These are phyloP conservation scores for Calonectria naviculata DNA, from an alignment of 2,329 filamentous ascomycete genomes.

Conservation along the genomic window DNA sequence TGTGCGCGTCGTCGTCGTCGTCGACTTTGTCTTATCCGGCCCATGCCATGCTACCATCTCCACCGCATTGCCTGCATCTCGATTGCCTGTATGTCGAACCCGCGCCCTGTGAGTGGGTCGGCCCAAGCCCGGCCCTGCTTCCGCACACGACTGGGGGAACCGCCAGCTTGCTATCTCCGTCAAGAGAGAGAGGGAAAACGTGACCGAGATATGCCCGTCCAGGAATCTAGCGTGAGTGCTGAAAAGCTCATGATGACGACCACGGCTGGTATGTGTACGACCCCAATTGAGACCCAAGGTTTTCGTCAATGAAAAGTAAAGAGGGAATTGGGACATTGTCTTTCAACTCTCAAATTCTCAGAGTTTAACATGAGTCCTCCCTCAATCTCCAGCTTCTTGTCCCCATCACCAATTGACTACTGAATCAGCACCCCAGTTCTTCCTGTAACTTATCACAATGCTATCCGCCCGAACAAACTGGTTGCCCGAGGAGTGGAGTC, in stretches of 20 bases:
- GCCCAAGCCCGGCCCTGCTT: conserved; percentile 13
- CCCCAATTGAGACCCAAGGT: background rate
- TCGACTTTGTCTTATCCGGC: too few relatives aligned
- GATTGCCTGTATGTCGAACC: background rate
- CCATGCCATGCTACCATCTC: background rate
- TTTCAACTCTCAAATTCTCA: too few relatives aligned
- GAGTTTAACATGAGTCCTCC: too few relatives aligned
- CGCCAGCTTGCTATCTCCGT: background rate
- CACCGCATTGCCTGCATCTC: background rate
- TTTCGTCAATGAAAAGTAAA: background rate
- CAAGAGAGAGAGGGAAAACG: too few relatives aligned
- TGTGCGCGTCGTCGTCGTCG: too few relatives aligned
- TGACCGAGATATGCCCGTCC: background rate
- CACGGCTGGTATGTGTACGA: background rate
- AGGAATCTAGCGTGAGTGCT: background rate
- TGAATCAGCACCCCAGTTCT: too few relatives aligned
- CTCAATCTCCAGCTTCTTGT: background rate
- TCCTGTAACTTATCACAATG: background rate
- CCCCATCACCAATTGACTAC: background rate
- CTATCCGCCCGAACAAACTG: background rate
- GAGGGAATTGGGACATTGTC: too few relatives aligned
- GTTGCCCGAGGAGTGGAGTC: conserved; percentile 13
- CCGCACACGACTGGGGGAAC: conserved; percentile 16
- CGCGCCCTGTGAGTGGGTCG: conserved; percentile 9
- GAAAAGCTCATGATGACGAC: background rate